Evolutionary conservation across 1,284 basidiomycete species (phyloP).

Genomic region (Meira nashicola): DNA sequence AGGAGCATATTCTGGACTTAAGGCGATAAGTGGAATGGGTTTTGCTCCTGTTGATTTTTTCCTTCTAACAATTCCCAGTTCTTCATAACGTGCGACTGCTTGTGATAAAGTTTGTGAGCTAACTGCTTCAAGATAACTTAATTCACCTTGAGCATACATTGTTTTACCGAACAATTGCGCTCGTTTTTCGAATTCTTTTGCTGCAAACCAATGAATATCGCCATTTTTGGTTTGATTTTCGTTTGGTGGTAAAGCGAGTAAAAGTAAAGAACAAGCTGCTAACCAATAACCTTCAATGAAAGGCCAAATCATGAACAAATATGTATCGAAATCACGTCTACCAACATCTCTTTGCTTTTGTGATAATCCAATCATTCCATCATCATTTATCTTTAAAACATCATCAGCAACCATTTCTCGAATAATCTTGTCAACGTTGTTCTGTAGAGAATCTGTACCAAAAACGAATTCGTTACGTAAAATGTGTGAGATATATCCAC

Average conservation of each 20-base stretch:
- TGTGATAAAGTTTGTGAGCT: conserved; percentile 41
- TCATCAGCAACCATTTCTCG: conserved; percentile 25
- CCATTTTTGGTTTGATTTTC: conserved; percentile 7
- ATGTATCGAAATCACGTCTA: conserved; percentile 49
- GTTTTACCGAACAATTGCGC: conserved; percentile 52
- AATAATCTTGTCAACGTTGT: conserved; percentile 46
- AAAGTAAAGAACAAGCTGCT: conserved; percentile 50
- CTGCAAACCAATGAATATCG: conserved; percentile 46
- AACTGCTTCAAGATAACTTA: conserved; percentile 52
- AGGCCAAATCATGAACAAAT: conserved; percentile 48
- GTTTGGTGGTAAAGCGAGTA: conserved; percentile 37
- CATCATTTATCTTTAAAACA: conserved; percentile 9
- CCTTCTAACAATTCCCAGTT: conserved; percentile 38
- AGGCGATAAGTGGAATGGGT: conserved; percentile 48
- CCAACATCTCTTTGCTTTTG: conserved; percentile 44
- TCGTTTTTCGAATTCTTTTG: conserved; percentile 50
- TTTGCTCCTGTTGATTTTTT: conserved; percentile 43
- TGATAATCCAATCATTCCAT: conserved; percentile 25
- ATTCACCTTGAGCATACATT: conserved; percentile 50
- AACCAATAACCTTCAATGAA: conserved; percentile 53
- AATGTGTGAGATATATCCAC: conserved; percentile 49
- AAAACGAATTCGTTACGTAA: conserved; percentile 54
- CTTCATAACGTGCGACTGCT: conserved; percentile 39
- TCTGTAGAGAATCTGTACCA: conserved; percentile 46
- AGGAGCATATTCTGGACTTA: conserved; percentile 48